These are phyloP conservation scores for Trichoderma sp. DNA, from an alignment of 2,329 filamentous ascomycete species.

Conservation along the genomic window DNA sequence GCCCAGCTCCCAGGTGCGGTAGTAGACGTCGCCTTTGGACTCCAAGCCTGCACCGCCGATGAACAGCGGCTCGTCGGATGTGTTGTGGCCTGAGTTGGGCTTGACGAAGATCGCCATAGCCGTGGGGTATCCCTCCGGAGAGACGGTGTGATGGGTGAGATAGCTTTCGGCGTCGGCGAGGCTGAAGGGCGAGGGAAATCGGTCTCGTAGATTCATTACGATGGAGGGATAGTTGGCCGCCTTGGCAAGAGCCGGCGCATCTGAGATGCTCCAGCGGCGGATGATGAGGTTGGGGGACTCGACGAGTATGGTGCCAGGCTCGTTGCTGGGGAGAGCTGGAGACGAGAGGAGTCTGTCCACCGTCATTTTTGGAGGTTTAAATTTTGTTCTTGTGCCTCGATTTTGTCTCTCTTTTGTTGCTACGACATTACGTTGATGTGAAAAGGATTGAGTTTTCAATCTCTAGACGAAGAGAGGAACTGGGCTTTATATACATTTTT, in stretches of 20 bases:
- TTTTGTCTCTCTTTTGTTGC: background rate
- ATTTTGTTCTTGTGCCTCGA: no score
- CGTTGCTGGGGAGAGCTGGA: conserved; percentile 35
- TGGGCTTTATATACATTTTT: conserved; percentile 2
- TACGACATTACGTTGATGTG: background rate
- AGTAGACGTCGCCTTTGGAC: conserved; percentile 44
- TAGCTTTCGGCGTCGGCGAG: conserved; percentile 44
- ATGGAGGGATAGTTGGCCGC: conserved; percentile 47
- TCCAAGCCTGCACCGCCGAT: conserved; percentile 49
- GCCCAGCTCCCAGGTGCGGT: conserved; percentile 51
- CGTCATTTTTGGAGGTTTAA: background rate
- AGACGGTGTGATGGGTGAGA: conserved; percentile 36
- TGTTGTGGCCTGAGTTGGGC: conserved; percentile 35
- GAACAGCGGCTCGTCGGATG: conserved; percentile 34
- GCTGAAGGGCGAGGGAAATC: conserved; percentile 53
- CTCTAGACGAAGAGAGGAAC: background rate
- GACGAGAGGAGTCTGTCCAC: conserved; percentile 32
- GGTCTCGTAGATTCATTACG: conserved; percentile 46
- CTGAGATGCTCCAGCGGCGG: conserved; percentile 46
- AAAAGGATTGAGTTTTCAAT: background rate
- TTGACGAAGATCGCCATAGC: conserved; percentile 45
- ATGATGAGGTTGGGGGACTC: conserved; percentile 44
- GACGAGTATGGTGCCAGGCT: conserved; percentile 38
- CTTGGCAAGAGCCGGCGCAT: conserved; percentile 43
- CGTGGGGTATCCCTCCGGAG: conserved; percentile 34